Evolutionary conservation across 192 early-diverging fungal genomes (phyloP).

Genomic region (Umbelopsis vinacea): DNA sequence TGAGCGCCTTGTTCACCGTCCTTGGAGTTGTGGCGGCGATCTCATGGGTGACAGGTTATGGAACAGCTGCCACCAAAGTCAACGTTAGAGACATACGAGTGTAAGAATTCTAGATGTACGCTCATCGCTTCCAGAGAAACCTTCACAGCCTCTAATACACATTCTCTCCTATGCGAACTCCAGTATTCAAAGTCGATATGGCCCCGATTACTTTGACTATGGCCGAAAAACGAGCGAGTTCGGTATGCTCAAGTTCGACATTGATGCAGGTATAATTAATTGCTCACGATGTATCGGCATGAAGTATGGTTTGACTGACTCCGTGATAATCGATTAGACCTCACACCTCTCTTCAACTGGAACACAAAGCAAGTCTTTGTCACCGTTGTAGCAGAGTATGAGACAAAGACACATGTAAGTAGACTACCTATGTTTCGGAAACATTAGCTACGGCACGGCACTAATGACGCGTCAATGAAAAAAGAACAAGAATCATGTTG

Average conservation of each 20-base stretch:
- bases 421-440: too few species aligned
- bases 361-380: slow-evolving; percentile 92
- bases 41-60: slow-evolving; percentile 27
- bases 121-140: not conserved
- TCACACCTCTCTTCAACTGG: slow-evolving; percentile 82
- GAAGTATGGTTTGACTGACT: not conserved
- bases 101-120: slow-evolving; percentile 16
- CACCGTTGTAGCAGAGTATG: slow-evolving; percentile 76
- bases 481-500: slow-evolving; percentile 71
- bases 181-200: slow-evolving; percentile 54
- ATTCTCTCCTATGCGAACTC: not conserved
- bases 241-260: slow-evolving; percentile 63
- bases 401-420: slow-evolving; percentile 67
- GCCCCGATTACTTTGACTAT: slow-evolving; percentile 57
- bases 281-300: not conserved
- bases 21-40: slow-evolving; percentile 34
- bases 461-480: not conserved
- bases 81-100: slow-evolving; percentile 25
- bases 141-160: not conserved
- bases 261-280: slow-evolving; percentile 65
- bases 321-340: slow-evolving; percentile 55
- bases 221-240: slow-evolving; percentile 61
- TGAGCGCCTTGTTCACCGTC: slow-evolving; percentile 28
- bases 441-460: not conserved
- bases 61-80: slow-evolving; percentile 15